Percentiles rank a stretch among this genome's conserved stretches.
These are phyloP conservation scores for Hippophae rhamnoides DNA, from an alignment of 306 rosid species.

Conservation along the genomic window DNA sequence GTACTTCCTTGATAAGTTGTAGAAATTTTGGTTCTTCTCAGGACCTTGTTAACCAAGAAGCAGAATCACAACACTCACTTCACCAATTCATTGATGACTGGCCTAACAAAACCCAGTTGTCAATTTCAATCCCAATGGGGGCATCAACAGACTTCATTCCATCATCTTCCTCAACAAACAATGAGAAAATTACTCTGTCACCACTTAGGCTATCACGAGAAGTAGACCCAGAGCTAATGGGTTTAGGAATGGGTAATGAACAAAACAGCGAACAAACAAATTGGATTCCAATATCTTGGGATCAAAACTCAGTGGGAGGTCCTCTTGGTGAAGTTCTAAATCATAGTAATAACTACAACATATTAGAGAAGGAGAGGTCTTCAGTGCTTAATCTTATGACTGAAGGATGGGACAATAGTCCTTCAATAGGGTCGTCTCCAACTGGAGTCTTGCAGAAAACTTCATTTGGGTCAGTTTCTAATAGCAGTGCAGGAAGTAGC, in stretches of 20 bases:
- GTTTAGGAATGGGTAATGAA: slow-evolving; percentile 46
- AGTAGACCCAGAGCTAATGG: slow-evolving; percentile 47
- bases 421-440: slow-evolving; percentile 76
- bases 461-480: slow-evolving; percentile 62
- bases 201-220: slow-evolving; percentile 58
- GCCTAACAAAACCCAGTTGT: slow-evolving; percentile 47
- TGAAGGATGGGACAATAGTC: slow-evolving; percentile 66
- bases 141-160: slow-evolving; percentile 40
- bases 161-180: slow-evolving; percentile 40
- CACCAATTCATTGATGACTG: slow-evolving; percentile 68
- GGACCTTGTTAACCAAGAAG: slow-evolving; percentile 16
- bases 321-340: slow-evolving; percentile 90
- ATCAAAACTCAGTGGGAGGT: slow-evolving; percentile 59
- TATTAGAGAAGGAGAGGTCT: slow-evolving; percentile 33
- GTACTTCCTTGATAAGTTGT: slow-evolving; percentile 16
- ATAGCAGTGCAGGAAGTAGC: slow-evolving; percentile 91
- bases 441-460: slow-evolving; percentile 80
- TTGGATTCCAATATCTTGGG: slow-evolving; percentile 89
- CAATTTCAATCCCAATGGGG: slow-evolving; percentile 53
- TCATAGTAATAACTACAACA: slow-evolving; percentile 32
- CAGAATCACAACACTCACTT: slow-evolving; percentile 44
- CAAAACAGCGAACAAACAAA: slow-evolving; percentile 31
- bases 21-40: slow-evolving; percentile 36
- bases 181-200: slow-evolving; percentile 52
- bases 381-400: slow-evolving; percentile 74